Evolutionary conservation across 192 early-diverging fungal genomes (phyloP).

Genomic region (Coemansia pectinata): DNA sequence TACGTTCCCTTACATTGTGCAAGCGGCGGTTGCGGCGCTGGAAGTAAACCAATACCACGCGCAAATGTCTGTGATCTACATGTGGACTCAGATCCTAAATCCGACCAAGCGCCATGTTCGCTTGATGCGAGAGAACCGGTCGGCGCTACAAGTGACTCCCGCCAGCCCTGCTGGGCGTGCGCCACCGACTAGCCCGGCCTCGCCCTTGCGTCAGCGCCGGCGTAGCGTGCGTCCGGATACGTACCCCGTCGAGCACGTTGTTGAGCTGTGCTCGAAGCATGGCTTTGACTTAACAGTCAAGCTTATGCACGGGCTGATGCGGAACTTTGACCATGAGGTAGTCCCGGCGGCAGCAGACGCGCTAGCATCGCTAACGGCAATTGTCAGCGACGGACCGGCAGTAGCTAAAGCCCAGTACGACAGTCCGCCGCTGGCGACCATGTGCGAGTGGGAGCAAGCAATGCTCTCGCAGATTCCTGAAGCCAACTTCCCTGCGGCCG

Average conservation of each 20-base stretch:
- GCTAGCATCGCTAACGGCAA: slow-evolving; percentile 26
- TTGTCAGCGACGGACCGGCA: slow-evolving; percentile 41
- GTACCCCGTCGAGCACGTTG: slow-evolving; percentile 37
- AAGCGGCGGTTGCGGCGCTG: slow-evolving; percentile 39
- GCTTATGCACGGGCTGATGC: slow-evolving; percentile 41
- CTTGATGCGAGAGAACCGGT: slow-evolving; percentile 19
- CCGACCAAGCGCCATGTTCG: slow-evolving; percentile 51
- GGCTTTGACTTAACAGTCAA: slow-evolving; percentile 32
- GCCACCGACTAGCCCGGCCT: neutral
- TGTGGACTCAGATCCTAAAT: slow-evolving; percentile 43
- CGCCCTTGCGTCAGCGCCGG: slow-evolving; percentile 11
- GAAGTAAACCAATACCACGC: slow-evolving; percentile 47
- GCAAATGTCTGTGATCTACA: slow-evolving; percentile 33
- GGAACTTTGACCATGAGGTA: slow-evolving; percentile 32
- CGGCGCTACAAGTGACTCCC: neutral
- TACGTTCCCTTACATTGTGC: slow-evolving; percentile 33
- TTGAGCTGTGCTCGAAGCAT: slow-evolving; percentile 38
- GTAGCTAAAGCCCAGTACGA: slow-evolving; percentile 23
- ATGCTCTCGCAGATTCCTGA: slow-evolving; percentile 46
- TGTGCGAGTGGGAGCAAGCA: slow-evolving; percentile 45
- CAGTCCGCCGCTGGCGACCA: slow-evolving; percentile 22
- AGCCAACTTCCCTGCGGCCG: slow-evolving; percentile 17
- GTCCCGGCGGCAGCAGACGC: slow-evolving; percentile 37
- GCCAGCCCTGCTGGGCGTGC: neutral
- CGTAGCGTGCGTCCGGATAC: slow-evolving; percentile 14